These are phyloP conservation scores for Fusarium sarcochroum DNA, from an alignment of 2,329 filamentous ascomycete genomes.

Conservation along the genomic window DNA sequence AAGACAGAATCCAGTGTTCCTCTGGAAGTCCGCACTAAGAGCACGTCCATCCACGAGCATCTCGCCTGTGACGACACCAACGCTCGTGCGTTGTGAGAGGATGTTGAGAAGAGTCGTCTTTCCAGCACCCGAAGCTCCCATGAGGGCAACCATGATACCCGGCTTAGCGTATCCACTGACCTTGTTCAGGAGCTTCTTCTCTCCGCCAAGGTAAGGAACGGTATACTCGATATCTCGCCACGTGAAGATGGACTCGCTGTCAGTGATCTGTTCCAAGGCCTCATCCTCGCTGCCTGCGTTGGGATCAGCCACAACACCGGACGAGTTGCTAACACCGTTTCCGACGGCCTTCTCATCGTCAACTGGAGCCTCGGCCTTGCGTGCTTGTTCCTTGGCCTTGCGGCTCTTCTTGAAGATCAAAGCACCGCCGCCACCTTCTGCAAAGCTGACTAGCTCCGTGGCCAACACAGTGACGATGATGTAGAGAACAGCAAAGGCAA, in stretches of 20 bases:
- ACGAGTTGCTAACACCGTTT: constrained; percentile 5
- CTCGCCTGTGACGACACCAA: constrained; percentile 80
- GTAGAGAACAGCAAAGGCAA: constrained; percentile 38
- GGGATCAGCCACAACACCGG: constrained; percentile 20
- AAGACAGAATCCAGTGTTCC: constrained; percentile 77
- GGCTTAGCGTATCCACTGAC: constrained; percentile 85
- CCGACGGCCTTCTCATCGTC: constrained; percentile 50
- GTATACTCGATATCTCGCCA: constrained; percentile 80
- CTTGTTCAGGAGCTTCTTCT: constrained; percentile 55
- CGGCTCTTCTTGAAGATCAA: constrained; percentile 80
- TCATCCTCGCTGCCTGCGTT: constrained; percentile 19
- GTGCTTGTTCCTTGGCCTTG: constrained; percentile 62
- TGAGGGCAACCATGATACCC: constrained; percentile 83
- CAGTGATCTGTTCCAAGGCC: constrained; percentile 45
- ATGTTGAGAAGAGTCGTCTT: constrained; percentile 89
- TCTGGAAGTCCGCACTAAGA: constrained; percentile 80
- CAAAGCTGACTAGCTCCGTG: constrained; percentile 51
- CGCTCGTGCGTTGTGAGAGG: constrained; percentile 77
- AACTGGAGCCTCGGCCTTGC: constrained; percentile 32
- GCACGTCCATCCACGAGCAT: constrained; percentile 82
- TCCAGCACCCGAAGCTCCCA: constrained; percentile 85
- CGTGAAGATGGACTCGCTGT: constrained; percentile 69
- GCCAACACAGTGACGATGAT: constrained; percentile 41
- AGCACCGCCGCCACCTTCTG: constrained; percentile 73
- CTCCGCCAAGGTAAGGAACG: constrained; percentile 64